A percentile compares a stretch with the other conserved stretches of the same genome.
phyloP scores from a whole-genome alignment of 2,329 filamentous ascomycete species.

The Drechslera avenae region DNA sequence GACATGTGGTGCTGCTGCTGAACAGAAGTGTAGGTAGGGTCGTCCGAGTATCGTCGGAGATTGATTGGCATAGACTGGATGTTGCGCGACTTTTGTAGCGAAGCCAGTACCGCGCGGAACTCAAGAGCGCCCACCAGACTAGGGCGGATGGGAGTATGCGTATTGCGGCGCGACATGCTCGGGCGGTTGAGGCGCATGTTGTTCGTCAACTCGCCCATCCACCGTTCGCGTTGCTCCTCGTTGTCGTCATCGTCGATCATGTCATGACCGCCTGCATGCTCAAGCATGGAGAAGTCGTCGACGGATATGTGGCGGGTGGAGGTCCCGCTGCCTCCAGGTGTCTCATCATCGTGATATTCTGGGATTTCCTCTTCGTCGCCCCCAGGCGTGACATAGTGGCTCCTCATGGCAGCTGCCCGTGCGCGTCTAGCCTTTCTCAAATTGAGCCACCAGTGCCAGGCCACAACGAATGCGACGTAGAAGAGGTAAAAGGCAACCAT shows the following conservation, averaged over 20 bases:
- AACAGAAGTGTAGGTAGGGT: conserved; percentile 55
- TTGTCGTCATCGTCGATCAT: conserved; percentile 62
- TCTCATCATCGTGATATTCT: conserved; percentile 60
- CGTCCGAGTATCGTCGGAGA: conserved; percentile 71
- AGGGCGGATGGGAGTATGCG: conserved; percentile 84
- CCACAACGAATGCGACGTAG: conserved; percentile 86
- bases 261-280: conserved; percentile 63
- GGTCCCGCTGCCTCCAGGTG: conserved; percentile 42
- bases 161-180: conserved; percentile 68
- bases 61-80: conserved; percentile 72
- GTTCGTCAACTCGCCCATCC: conserved; percentile 80
- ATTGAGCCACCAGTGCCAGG: conserved; percentile 86
- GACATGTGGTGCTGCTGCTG: conserved; percentile 56
- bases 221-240: conserved; percentile 66
- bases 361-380: conserved; percentile 65
- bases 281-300: conserved; percentile 68
- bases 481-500: conserved; percentile 94
- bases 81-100: conserved; percentile 80
- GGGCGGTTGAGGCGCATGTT: conserved; percentile 89
- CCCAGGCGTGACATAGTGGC: conserved; percentile 69
- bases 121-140: conserved; percentile 93
- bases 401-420: conserved; percentile 72
- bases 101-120: conserved; percentile 88
- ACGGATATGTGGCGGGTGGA: conserved; percentile 57
- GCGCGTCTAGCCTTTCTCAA: conserved; percentile 65